phyloP scores from a whole-genome alignment of 306 rosid species.

The Coriaria nepalensis region DNA sequence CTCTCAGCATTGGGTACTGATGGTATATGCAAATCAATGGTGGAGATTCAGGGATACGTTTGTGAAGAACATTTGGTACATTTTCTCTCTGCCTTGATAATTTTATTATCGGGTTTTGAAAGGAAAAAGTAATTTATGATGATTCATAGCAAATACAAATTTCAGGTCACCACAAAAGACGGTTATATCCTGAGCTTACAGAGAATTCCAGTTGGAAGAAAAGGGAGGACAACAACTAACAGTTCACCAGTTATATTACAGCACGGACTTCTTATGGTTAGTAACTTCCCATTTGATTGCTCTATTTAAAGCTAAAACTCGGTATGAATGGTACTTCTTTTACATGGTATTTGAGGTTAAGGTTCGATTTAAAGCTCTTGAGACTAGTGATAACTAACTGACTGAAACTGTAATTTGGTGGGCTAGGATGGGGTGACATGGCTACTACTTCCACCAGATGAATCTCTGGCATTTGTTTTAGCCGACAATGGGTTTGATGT shows the following conservation, averaged over 20 bases:
- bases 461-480: slow-evolving; percentile 51
- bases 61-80: slow-evolving; percentile 62
- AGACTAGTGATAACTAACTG: too few species aligned
- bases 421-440: slow-evolving; percentile 36
- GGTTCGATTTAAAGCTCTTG: neutral
- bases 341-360: neutral
- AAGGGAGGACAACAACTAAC: slow-evolving; percentile 19
- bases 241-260: slow-evolving; percentile 52
- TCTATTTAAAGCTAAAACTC: too few species aligned
- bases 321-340: too few species aligned
- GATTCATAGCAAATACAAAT: neutral
- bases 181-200: slow-evolving; percentile 61
- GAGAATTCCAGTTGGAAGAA: slow-evolving; percentile 32
- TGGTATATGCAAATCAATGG: slow-evolving; percentile 49
- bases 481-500: slow-evolving; percentile 70
- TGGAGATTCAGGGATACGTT: slow-evolving; percentile 38
- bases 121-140: neutral
- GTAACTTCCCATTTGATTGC: neutral
- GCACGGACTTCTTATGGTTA: slow-evolving; percentile 65
- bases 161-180: slow-evolving; percentile 57
- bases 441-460: slow-evolving; percentile 55
- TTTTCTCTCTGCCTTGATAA: slow-evolving; percentile 5
- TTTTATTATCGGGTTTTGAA: slow-evolving; percentile 6
- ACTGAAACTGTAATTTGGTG: neutral
- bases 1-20: slow-evolving; percentile 5